A percentile compares a stretch with the other conserved stretches of the same genome.
These are phyloP conservation scores for Pseudopyricularia javanii DNA, from an alignment of 2,329 filamentous ascomycete genomes.

Conservation along the genomic window DNA sequence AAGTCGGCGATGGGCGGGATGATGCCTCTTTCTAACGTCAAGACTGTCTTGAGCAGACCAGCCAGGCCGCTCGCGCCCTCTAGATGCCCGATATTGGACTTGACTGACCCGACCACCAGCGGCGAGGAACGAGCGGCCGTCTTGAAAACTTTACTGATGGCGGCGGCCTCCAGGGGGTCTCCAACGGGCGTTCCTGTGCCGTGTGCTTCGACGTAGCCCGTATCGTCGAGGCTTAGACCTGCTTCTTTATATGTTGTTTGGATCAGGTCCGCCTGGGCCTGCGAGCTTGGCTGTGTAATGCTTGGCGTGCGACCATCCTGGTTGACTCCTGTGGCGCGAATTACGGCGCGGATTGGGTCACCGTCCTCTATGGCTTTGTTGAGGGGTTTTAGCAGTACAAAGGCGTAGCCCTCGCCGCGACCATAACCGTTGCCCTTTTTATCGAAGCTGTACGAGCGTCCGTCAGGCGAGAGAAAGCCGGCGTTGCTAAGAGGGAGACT, in stretches of 20 bases:
- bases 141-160: conserved; percentile 11
- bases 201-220: conserved; percentile 20
- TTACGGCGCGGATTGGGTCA: conserved; percentile 22
- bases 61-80: conserved; percentile 33
- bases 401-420: conserved; percentile 27
- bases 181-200: conserved; percentile 21
- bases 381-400: conserved; percentile 28
- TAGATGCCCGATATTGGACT: conserved; percentile 30
- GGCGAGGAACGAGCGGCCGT: neutral
- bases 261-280: conserved; percentile 19
- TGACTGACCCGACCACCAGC: conserved; percentile 19
- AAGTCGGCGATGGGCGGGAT: conserved; percentile 15
- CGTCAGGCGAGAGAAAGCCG: conserved; percentile 10
- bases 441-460: conserved; percentile 21
- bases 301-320: conserved; percentile 24
- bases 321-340: conserved; percentile 19
- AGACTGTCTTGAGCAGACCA: conserved; percentile 26
- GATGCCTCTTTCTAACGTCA: conserved; percentile 22
- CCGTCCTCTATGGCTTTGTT: conserved; percentile 25
- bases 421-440: conserved; percentile 29
- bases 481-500: conserved; percentile 3
- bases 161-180: neutral
- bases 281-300: conserved; percentile 25
- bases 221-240: conserved; percentile 8
- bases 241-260: conserved; percentile 17